Base-by-base conservation (phyloP, 108 stramenopile species). In the Discostella pseudostelligera region DNA sequence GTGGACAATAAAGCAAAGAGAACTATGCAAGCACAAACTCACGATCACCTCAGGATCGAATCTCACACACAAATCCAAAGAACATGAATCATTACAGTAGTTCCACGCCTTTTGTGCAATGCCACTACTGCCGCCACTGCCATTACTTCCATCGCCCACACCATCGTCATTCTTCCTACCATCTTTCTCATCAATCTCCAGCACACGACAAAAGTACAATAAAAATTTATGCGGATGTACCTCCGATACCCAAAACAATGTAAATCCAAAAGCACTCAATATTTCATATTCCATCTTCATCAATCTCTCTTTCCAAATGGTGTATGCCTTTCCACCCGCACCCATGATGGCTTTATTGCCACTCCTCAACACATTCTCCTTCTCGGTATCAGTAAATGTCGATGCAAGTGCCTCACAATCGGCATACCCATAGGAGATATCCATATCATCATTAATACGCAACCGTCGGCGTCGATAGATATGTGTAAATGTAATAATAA, bases 1-100 rank as follows among this genome's bases (percentile, higher is more conserved):
- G 46, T 22, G 16, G 28, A 53, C 0, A 26, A 26, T 8, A 21
- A 11, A 36, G 35, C 5, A 25, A 48, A 39, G 5, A 35, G 28
- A 51, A 59, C 32, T 4, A 32, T 4, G 32, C 5, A 32, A 3
- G 4, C 32, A 32, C 32, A 32, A 32, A 68, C 84, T 78, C 57
- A 82, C 87, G 53, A 87, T 81, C 28, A 85, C 48, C 78, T 89
- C 86, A 14, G 92, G 74, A 50, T 74, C 75, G 59, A 62, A 88
- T 43, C 92, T 72, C 8, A 90, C 80, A 45, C 85, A 89, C n/a
- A 90, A 60, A 74, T 93, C 92, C 53, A 90, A 59, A 26, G 78
- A 78, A 62, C 77, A 90, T 1, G 92, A 83, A 76, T 93, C 92
- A 50, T 93, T 93, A 81, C 92, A 90, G 63, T 87, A 90, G 29